phyloP scores from a whole-genome alignment of 1,139 yeast genomes.

The Arxiozyma telluris region DNA sequence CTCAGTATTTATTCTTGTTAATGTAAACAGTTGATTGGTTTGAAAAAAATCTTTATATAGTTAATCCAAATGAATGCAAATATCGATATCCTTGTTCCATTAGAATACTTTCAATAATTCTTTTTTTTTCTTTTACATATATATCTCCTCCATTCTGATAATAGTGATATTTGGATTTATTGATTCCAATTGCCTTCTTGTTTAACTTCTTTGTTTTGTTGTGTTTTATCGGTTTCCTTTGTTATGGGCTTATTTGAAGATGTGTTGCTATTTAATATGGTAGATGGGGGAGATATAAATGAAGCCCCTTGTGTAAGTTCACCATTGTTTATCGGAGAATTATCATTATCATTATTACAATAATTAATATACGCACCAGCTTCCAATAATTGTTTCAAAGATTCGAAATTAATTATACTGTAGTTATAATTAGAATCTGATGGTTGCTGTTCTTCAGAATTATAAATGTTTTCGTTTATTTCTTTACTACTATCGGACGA shows the following conservation, averaged over 20 bases:
- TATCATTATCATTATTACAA: neutral
- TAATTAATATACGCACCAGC: constrained; percentile 25
- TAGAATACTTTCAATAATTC: too few species aligned
- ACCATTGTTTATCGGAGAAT: too few species aligned
- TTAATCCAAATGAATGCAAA: neutral
- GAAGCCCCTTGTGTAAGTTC: neutral
- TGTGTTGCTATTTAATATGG: constrained; percentile 28
- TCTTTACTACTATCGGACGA: neutral
- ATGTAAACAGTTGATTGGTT: neutral
- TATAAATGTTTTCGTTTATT: constrained; percentile 9
- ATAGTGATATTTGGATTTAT: too few species aligned
- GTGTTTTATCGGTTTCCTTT: constrained; percentile 19
- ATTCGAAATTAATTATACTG: constrained; percentile 14
- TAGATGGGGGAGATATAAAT: constrained; percentile 24
- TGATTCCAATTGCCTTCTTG: constrained; percentile 9
- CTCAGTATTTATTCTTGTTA: neutral
- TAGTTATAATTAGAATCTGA: constrained; percentile 16
- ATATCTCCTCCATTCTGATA: neutral
- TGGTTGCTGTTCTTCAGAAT: constrained; percentile 5
- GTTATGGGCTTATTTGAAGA: constrained; percentile 33
- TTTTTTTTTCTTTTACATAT: too few species aligned
- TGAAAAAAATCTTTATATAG: neutral
- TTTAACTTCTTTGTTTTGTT: constrained; percentile 23
- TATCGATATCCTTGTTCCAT: too few species aligned
- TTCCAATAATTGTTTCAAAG: constrained; percentile 27